Conservation (phyloP, 441 rosid species). For the Iberis amara region DNA sequence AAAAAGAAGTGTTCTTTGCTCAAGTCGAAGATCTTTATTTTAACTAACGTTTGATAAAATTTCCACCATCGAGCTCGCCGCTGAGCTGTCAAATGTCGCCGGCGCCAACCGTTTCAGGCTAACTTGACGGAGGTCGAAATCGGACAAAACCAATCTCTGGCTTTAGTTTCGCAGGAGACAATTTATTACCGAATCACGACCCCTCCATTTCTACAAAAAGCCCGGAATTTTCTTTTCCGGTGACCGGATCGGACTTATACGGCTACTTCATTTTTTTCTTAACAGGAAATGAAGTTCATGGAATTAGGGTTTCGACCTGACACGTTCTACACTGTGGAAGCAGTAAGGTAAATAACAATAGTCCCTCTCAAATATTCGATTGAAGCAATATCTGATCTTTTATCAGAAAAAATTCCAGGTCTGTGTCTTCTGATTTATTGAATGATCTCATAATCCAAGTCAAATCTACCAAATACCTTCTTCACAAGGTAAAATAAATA, state of each 20-base stretch:
- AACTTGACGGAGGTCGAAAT: not conserved
- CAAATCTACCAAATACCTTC: constrained; percentile 55
- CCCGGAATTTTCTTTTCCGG: not conserved
- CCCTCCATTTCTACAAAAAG: not conserved
- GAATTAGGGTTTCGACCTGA: constrained; percentile 68
- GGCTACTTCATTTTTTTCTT: constrained; percentile 10
- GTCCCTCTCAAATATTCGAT: not conserved
- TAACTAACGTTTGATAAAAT: not conserved
- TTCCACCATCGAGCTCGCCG: not conserved
- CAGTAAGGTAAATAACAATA: constrained; percentile 43
- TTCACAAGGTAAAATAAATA: constrained; percentile 52
- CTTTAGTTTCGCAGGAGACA: constrained; percentile 4
- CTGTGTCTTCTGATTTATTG: constrained; percentile 56
- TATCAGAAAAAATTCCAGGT: constrained; percentile 35
- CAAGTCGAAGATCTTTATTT: not conserved
- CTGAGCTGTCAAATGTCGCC: not conserved
- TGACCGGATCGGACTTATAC: no score
- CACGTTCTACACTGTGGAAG: constrained; percentile 58
- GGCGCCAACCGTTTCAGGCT: constrained; percentile 3
- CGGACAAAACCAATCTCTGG: constrained; percentile 5
- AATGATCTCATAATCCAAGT: constrained; percentile 65
- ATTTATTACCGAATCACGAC: not conserved
- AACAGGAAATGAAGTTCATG: constrained; percentile 64
- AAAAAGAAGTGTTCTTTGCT: not conserved
- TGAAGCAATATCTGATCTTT: not conserved